Base-by-base conservation (phyloP, 2,329 filamentous ascomycete genomes). In the Pseudonectria buxi region DNA sequence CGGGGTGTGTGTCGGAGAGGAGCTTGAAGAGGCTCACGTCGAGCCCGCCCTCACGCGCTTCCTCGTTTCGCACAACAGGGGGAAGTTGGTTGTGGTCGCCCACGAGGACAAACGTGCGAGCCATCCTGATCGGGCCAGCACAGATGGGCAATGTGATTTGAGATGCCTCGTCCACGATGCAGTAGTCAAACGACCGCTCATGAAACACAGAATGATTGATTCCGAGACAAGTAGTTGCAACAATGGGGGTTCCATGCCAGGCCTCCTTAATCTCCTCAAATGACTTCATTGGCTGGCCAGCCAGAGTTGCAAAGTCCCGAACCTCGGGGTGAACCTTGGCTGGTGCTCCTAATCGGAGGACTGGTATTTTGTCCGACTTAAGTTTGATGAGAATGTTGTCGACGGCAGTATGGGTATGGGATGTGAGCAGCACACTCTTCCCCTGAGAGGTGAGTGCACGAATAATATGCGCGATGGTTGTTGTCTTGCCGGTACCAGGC, bases 351-450 rank as follows among this genome's bases (percentile, higher is more conserved):
- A 98, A 74, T n/a, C 92, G 81, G 25, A 98, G 67, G 33, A 94
- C 82, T 3, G 79, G 78, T 28, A 88, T 84, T 7, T 78, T 76
- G 46, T 90, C 84, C 14, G 83, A 68, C 34, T 83, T 83, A 36
- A 98, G 80, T 62, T 98, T 98, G 41, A 98, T 69, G 6, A 98
- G 67, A 50, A 98, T 98, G 47, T 98, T 98, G 74, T 98, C 92
- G 3, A 98, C 92, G 3, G 92, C 92, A 1, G 89, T 95, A 56
- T 98, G 92, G 0, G 92, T 98, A 58, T 96, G 96, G 0, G 89
- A 95, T 1, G 92, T 94, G 27, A 98, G 68, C 6, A 98, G 68
- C 11, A 98, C 88, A 37, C 85, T 94, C 64, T 96, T 96, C 10
- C 87, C 84, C 58, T 94, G 86, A 0, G 83, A 79, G 5, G 92